These are phyloP conservation scores for Tuber melanosporum DNA, from an alignment of 495 filamentous ascomycete genomes.

Conservation along the genomic window DNA sequence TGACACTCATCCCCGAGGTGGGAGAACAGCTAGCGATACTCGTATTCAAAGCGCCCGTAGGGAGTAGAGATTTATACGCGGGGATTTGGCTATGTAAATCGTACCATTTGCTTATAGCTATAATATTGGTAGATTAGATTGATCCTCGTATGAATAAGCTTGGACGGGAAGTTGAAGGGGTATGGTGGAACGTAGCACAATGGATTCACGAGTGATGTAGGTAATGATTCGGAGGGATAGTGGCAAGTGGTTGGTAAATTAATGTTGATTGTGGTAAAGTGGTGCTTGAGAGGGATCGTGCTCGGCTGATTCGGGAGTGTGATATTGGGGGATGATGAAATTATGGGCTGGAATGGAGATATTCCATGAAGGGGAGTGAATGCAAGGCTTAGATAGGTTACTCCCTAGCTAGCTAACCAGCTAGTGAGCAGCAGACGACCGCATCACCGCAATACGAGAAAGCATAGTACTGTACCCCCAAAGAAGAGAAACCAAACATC, in stretches of 20 bases:
- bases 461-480: not conserved
- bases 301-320: not conserved
- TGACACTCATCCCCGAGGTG: not conserved
- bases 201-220: not conserved
- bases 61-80: not conserved
- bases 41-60: not conserved
- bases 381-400: not conserved
- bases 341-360: not conserved
- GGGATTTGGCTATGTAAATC: not conserved
- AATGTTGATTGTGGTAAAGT: not conserved
- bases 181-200: not conserved
- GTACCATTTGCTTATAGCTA: not conserved
- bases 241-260: not conserved
- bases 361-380: not conserved
- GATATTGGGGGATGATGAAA: not conserved
- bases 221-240: not conserved
- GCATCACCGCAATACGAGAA: not conserved
- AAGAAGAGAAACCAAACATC: not conserved
- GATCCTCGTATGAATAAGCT: not conserved
- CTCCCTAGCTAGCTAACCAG: not conserved
- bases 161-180: not conserved
- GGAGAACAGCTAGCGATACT: not conserved
- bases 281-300: not conserved
- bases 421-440: not conserved
- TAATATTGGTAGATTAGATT: too few relatives aligned